Evolutionary conservation across 345 rosid genomes (phyloP).

Genomic region (Acer negundo): DNA sequence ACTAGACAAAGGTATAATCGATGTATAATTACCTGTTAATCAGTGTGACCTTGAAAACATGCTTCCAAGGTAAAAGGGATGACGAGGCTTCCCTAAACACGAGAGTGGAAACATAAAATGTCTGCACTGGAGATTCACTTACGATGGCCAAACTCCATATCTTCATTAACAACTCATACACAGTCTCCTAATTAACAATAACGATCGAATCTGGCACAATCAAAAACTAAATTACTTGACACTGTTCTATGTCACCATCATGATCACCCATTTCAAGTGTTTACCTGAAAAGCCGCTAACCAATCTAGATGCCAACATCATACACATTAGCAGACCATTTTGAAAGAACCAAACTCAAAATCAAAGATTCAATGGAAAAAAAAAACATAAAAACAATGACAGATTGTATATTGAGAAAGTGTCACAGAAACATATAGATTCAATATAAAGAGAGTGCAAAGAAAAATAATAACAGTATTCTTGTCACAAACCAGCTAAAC

Average conservation of each 20-base stretch:
- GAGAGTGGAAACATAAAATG: slow-evolving; percentile 93
- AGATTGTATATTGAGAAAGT: too few relatives aligned
- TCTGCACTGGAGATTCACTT: slow-evolving; percentile 82
- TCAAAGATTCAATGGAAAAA: too few relatives aligned
- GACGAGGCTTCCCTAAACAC: slow-evolving; percentile 96
- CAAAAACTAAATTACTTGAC: slow-evolving; percentile 62
- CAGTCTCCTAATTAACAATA: slow-evolving; percentile 9
- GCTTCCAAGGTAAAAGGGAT: slow-evolving; percentile 98
- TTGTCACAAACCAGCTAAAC: too few relatives aligned
- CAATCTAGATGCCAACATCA: slow-evolving; percentile 57
- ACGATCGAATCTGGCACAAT: slow-evolving; percentile 6
- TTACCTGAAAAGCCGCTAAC: slow-evolving; percentile 85
- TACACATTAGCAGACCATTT: too few relatives aligned
- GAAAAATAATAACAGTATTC: too few relatives aligned
- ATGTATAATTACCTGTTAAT: slow-evolving; percentile 68
- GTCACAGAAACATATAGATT: too few relatives aligned
- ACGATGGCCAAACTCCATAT: slow-evolving; percentile 57
- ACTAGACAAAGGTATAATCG: background rate
- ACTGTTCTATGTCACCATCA: slow-evolving; percentile 85
- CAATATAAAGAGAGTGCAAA: too few relatives aligned
- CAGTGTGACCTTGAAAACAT: slow-evolving; percentile 85
- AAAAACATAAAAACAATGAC: too few relatives aligned
- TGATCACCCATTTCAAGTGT: slow-evolving; percentile 97
- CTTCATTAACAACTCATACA: slow-evolving; percentile 7
- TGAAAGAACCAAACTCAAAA: too few relatives aligned